Evolutionary conservation across 2,329 filamentous ascomycete genomes (phyloP), one percentile per base, ranked within the genome.

Genomic region (Grosmannia serpens): DNA sequence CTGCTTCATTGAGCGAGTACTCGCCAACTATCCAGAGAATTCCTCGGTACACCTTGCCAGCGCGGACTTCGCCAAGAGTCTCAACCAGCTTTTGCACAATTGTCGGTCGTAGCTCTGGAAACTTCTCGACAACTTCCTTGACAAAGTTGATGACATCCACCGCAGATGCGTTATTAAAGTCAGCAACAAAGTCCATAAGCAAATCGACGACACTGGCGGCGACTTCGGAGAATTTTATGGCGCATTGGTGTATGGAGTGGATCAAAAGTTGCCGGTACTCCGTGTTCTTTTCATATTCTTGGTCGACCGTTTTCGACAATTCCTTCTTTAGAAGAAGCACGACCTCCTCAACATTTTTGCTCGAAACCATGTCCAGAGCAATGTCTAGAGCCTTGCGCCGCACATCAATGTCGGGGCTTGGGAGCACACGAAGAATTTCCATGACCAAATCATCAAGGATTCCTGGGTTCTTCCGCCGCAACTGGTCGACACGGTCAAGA

Each of bases 71-170:
- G 66, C 86, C 86, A 51, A 99, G 78, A 1, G 94, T 97, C 17
- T 89, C 87, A 8, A 97, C 91, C 20, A 99, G 78, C 61, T 91
- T 87, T 67, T 88, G 84, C 8, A 97, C 87, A 65, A 99, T 97
- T 1, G 89, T 88, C 38, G 86, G 83, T 61, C 94, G 86, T 59
- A 99, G 81, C 66, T 89, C 85, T 9, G 94, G 94, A 77, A 97
- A 99, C 69, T 95, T 96, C 75, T 99, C 94, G 8, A 97, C 92
- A 4, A 99, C 94, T 71, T 99, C 94, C 75, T 99, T 99, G 63
- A 99, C 91, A 69, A 99, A 99, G 58, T 90, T 91, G 69, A 99
- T 97, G 57, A 99, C 92, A 72, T 99, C 94, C 33, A 99, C 89
- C 1, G 94, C 94, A 1, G 92, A 96, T 51, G 89, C 88, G 69